Evolutionary conservation across 331 rosid species (phyloP).

Genomic region (Acacia concinna): DNA sequence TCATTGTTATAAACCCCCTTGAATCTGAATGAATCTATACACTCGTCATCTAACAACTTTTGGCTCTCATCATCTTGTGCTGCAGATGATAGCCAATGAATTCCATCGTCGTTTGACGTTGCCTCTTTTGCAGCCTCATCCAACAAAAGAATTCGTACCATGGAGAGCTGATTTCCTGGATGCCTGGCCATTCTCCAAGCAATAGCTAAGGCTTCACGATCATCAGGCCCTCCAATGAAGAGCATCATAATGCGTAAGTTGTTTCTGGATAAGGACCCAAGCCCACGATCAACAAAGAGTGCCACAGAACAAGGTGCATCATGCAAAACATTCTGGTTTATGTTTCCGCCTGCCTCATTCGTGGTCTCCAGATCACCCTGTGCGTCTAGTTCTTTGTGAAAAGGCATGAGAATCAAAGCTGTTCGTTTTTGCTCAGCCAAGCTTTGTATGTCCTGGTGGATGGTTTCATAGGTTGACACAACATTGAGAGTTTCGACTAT

Average conservation of each 20-base stretch:
- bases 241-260: not conserved
- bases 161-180: conserved; percentile 5
- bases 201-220: conserved; percentile 24
- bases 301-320: conserved; percentile 38
- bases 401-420: conserved; percentile 35
- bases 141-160: conserved; percentile 24
- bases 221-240: conserved; percentile 35
- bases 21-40: conserved; percentile 22
- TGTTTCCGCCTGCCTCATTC: not conserved
- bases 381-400: conserved; percentile 19
- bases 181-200: conserved; percentile 31
- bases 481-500: not conserved
- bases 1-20: conserved; percentile 32
- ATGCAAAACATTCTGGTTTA: conserved; percentile 17
- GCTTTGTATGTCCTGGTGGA: conserved; percentile 31
- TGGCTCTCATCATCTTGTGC: conserved; percentile 16
- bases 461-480: conserved; percentile 26
- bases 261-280: not conserved
- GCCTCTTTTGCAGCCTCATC: not conserved
- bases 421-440: conserved; percentile 19
- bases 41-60: conserved; percentile 31
- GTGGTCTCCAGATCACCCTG: not conserved
- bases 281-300: conserved; percentile 29
- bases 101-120: not conserved
- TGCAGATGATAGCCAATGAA: not conserved